Evolutionary conservation across 2,329 filamentous ascomycete genomes (phyloP), one percentile per base, ranked within the genome.

Genomic region (Fusarium odoratissimum): DNA sequence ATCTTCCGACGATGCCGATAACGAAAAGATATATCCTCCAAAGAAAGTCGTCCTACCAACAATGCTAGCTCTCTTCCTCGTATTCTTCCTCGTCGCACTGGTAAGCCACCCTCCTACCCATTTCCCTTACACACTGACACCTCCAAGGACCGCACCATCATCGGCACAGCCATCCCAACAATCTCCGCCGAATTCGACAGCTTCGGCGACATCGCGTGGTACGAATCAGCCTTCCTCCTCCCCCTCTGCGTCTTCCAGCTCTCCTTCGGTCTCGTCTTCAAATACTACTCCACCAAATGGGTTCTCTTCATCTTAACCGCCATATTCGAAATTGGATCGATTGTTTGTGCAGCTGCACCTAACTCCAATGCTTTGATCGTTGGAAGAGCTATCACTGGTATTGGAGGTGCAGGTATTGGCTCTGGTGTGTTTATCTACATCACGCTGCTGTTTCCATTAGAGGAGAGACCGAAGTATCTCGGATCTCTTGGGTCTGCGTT

Each of bases 211-310:
- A 72, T 71, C 4, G 67, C 69, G 0, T 71, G 69, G 69, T 71
- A 71, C 40, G 69, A 71, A 57, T 71, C 68, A 0, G 69, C 69
- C 12, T 71, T 71, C 9, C 63, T 71, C 3, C 63, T 71, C 0
- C 67, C 69, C 4, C 68, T 71, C 31, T 71, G 63, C 19, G 68
- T 71, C 13, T 62, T 71, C n/a, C 68, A 71, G 23, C 28, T 72
- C 5, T 71, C 68, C 0, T 71, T 71, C 23, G 68, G 68, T 0
- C 68, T 71, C 1, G 44, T 71, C 10, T 71, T 71, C 5, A 71
- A 71, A 23, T 71, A 71, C 31, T 71, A 71, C 7, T 71, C 69
- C 0, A 71, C 69, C 0, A 71, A 68, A 45, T 71, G 69, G 69
- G 31, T 68, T 19, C 21, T 71, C 0, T 71, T 71, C 11, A 40